phyloP scores from a whole-genome alignment of 108 stramenopile species.

The Pseudonitzschia delicatissima region DNA sequence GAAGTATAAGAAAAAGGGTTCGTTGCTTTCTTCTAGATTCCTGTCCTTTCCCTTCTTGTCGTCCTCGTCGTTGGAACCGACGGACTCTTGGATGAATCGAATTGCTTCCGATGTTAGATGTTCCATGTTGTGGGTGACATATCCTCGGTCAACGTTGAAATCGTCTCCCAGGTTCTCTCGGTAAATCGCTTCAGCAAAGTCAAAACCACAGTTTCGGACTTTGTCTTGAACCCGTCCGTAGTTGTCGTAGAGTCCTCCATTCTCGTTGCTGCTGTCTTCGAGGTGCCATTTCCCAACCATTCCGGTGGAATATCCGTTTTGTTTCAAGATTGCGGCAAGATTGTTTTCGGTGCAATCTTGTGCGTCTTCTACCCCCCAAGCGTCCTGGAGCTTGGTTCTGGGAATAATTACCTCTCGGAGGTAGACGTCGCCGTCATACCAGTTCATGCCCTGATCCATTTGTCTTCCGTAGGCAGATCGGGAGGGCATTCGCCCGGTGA shows the following conservation, averaged over 20 bases:
- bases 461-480: conserved; percentile 17
- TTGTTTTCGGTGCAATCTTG: conserved; percentile 17
- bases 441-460: background rate
- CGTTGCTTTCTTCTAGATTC: background rate
- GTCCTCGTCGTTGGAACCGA: background rate
- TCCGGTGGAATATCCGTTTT: conserved; percentile 30
- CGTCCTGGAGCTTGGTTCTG: conserved; percentile 33
- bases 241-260: background rate
- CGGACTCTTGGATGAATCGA: conserved; percentile 22
- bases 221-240: background rate
- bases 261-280: background rate
- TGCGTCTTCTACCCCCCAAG: background rate
- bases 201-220: conserved; percentile 13
- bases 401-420: conserved; percentile 26
- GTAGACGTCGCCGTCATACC: background rate
- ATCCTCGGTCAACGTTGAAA: conserved; percentile 5
- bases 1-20: conserved; percentile 46
- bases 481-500: conserved; percentile 28
- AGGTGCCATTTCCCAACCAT: conserved; percentile 42
- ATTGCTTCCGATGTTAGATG: conserved; percentile 20
- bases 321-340: conserved; percentile 19
- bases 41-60: background rate
- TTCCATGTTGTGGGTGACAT: conserved; percentile 42
- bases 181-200: conserved; percentile 11
- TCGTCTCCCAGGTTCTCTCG: background rate